Base-by-base conservation (phyloP, 345 rosid genomes). In the Bruguiera parviflora region DNA sequence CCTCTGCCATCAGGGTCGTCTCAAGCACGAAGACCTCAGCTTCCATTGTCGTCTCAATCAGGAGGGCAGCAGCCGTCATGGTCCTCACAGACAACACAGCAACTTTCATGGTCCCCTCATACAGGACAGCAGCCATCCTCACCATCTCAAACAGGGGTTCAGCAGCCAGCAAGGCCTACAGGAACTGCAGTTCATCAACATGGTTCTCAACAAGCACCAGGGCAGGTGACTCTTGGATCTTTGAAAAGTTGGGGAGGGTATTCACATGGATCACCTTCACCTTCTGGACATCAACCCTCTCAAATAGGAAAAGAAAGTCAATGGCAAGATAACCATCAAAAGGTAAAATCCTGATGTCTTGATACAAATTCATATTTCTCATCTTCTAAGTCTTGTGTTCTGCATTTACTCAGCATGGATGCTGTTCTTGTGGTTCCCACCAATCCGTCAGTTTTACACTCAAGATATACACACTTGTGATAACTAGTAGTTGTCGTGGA, bases 1-100 rank as follows among this genome's bases (percentile, higher is more conserved):
- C 11, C 13, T 24, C 56, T 22, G 66, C 74, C 63, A 55, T 78
- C 79, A n/a, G 53, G 75, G 81, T 47, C 63, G 8, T 70, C 65
- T 72, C 72, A 84, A 28, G 28, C 59, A 8, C 28, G 16, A 56
- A 15, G 28, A 15, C 37, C 51, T 47, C 58, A 19, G 32, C 58
- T 22, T 18, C 9, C 24, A 27, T 56, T 25, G 25, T 56, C 18
- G 1, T 57, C 74, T 61, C 77, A 67, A 64, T 58, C 63, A 52
- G 61, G 67, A 33, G 57, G 65, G 25, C 71, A 37, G 7, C 28
- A 18, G 3, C 16, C 51, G 1, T 61, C 66, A 31, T 16, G 51
- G 57, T 49, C 58, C 20, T 61, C 37, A 33, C 37, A 33, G 37
- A 33, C 37, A 6, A 2, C 37, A 33, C 37, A 33, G 10, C 37